A percentile compares a stretch with the other conserved stretches of the same genome.
phyloP scores from a whole-genome alignment of 2,329 filamentous ascomycete genomes.

The Xylariaceae sp. region DNA sequence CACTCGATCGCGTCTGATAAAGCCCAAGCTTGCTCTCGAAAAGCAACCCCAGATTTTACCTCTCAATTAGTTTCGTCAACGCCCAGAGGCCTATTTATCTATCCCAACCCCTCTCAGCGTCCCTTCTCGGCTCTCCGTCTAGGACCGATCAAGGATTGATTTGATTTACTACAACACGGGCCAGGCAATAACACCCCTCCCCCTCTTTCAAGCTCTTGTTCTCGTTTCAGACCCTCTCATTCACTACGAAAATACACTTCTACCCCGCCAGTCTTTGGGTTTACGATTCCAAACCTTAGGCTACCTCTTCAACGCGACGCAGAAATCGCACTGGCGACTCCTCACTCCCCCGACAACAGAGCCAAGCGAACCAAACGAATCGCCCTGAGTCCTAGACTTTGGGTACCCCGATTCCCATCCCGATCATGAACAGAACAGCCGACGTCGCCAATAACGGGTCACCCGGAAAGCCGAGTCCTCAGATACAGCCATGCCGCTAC shows the following conservation, averaged over 20 bases:
- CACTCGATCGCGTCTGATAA: too few species aligned
- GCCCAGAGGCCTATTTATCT: too few species aligned
- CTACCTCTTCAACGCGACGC: constrained; percentile 1
- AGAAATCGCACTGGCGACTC: not conserved
- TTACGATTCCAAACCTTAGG: not conserved
- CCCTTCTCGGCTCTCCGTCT: too few species aligned
- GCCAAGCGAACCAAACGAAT: constrained; percentile 2
- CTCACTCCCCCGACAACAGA: not conserved
- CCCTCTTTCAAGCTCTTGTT: too few species aligned
- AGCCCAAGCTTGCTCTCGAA: too few species aligned
- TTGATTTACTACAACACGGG: too few species aligned
- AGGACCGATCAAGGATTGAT: too few species aligned
- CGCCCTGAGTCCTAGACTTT: not conserved
- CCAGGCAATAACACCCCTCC: too few species aligned
- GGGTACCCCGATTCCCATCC: not conserved
- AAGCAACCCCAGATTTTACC: too few species aligned
- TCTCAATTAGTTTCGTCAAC: too few species aligned
- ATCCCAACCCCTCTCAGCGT: too few species aligned
- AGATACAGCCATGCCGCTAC: constrained; percentile 94
- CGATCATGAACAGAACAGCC: constrained; percentile 35
- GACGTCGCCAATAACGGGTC: constrained; percentile 37
- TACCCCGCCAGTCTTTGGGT: not conserved
- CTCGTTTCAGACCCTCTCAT: not conserved
- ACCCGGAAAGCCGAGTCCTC: constrained; percentile 51
- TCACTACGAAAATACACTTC: too few species aligned